Evolutionary conservation across 2,329 filamentous ascomycete species (phyloP), one percentile per base, ranked within the genome.

Genomic region (Monilinia fructigena): DNA sequence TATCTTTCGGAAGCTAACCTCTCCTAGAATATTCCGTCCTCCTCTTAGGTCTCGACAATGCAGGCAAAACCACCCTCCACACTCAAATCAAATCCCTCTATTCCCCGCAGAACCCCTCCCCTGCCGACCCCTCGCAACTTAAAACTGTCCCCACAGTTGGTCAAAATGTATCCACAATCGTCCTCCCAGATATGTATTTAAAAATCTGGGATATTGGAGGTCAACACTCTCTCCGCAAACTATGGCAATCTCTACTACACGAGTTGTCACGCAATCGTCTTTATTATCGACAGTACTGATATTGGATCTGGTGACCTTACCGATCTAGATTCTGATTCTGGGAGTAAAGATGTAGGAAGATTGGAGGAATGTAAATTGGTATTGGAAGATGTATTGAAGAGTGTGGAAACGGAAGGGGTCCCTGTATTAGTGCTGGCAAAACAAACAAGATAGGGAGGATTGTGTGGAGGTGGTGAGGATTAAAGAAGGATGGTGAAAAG

Each of bases 141-240:
- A 93, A 95, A 77, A 97, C 94, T 55, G 94, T 98, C 10, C 95
- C 95, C 38, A 99, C 95, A 26, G 94, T 98, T 73, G 95, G 95
- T 71, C 95, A 98, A 78, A 98, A 98, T 79, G 93, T 98, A 70
- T 91, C 92, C 69, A 95, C 93, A 56, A 91, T 99, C 76, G 87
- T 90, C 28, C 84, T 98, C 31, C 90, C 92, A 20, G 92, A 97
- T 78, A 94, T 97, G 87, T 97, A 98, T 82, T 84, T 99, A 76
- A 97, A 97, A 82, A 90, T 99, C 74, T 98, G 95, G 95, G 95
- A 99, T 77, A 92, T 99, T 0, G 95, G 95, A 70, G 95, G 95
- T 8, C 95, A 99, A 79, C 88, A 95, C 75, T 90, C 86, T 38
- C 85, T 99, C 76, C 89, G 95, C 69, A 89, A 90, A 70, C 86